Evolutionary conservation across 2,329 filamentous ascomycete genomes (phyloP).

Genomic region (Fusarium phyllophilum): DNA sequence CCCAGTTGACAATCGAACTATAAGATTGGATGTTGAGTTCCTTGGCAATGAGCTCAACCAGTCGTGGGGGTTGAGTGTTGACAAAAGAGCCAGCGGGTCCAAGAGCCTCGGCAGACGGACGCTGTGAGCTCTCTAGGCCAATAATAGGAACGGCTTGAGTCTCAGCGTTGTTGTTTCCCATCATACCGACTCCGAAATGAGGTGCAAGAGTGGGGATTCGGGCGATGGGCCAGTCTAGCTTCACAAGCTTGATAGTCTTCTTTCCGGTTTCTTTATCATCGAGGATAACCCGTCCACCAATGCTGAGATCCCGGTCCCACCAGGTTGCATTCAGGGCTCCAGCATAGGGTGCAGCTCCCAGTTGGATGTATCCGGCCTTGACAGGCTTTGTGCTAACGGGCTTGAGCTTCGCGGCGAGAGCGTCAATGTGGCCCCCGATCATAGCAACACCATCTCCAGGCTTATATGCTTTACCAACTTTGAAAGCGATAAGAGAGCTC

Average conservation of each 20-base stretch:
- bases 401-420: conserved; percentile 90
- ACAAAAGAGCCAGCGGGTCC: conserved; percentile 77
- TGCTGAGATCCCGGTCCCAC: conserved; percentile 95
- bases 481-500: conserved; percentile 86
- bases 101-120: conserved; percentile 55
- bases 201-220: conserved; percentile 91
- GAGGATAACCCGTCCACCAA: conserved; percentile 89
- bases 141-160: conserved; percentile 96
- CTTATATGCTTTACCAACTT: conserved; percentile 81
- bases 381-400: conserved; percentile 86
- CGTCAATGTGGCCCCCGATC: conserved; percentile 92
- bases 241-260: conserved; percentile 83
- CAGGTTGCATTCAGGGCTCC: conserved; percentile 88
- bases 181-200: conserved; percentile 85
- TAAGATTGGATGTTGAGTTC: conserved; percentile 79
- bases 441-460: conserved; percentile 89
- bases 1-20: conserved; percentile 89
- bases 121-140: conserved; percentile 77
- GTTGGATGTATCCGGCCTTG: conserved; percentile 86
- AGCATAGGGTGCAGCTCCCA: conserved; percentile 93
- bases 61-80: conserved; percentile 82
- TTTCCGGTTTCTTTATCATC: conserved; percentile 77
- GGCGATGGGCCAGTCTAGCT: conserved; percentile 94
- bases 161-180: conserved; percentile 79
- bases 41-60: conserved; percentile 84